Conservation (phyloP, 2,329 filamentous ascomycete genomes). For the Diplodia mutila region DNA sequence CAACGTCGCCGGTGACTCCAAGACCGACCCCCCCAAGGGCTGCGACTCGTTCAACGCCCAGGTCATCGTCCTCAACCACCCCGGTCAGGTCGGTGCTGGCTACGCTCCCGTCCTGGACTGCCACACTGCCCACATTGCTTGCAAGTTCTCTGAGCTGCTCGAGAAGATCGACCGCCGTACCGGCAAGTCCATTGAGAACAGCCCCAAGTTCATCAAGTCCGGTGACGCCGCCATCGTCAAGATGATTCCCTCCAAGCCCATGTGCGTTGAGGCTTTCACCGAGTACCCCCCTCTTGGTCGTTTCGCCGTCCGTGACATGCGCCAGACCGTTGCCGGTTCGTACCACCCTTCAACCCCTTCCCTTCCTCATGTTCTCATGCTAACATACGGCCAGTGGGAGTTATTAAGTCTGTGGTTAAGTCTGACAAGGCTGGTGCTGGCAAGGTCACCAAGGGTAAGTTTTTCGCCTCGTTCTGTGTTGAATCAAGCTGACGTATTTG, state of each 20-base stretch:
- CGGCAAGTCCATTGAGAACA: slow-evolving; percentile 90
- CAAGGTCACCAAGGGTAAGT: slow-evolving; percentile 60
- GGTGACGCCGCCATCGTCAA: slow-evolving; percentile 99
- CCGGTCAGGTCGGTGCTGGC: slow-evolving; percentile 97
- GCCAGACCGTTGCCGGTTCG: slow-evolving; percentile 44
- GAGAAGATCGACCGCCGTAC: slow-evolving; percentile 99
- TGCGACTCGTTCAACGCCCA: slow-evolving; percentile 97
- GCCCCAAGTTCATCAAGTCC: slow-evolving; percentile 99
- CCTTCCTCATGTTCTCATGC: slow-evolving; percentile 1
- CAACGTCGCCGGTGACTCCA: slow-evolving; percentile 99
- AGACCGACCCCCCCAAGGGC: slow-evolving; percentile 94
- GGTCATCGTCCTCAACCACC: slow-evolving; percentile 99
- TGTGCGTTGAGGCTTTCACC: slow-evolving; percentile 99
- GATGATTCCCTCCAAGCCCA: slow-evolving; percentile 99
- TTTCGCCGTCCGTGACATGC: slow-evolving; percentile 99
- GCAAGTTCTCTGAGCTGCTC: slow-evolving; percentile 99
- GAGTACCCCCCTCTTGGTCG: slow-evolving; percentile 99
- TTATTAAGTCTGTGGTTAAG: slow-evolving; percentile 73
- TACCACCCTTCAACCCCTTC: slow-evolving; percentile 20
- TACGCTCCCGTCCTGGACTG: slow-evolving; percentile 99
- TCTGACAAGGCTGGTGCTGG: slow-evolving; percentile 50
- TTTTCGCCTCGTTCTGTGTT: too few species aligned
- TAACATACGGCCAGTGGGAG: slow-evolving; percentile 65
- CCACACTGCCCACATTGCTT: slow-evolving; percentile 99
- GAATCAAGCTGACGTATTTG: too few species aligned